Evolutionary conservation across 2,329 filamentous ascomycete species (phyloP).

Genomic region (Fusarium sp.): DNA sequence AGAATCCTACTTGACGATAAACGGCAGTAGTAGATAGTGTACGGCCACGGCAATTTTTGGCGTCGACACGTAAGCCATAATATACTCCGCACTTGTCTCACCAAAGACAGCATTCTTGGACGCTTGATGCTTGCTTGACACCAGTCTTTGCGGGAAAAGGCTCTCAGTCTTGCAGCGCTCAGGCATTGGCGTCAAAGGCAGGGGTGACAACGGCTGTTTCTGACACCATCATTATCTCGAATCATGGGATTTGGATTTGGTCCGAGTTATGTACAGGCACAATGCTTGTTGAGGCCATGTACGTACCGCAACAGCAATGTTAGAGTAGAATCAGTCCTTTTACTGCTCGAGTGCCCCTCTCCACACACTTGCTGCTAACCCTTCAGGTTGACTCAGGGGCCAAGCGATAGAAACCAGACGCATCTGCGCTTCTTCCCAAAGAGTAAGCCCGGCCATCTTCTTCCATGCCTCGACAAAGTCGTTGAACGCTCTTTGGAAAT

Average conservation of each 20-base stretch:
- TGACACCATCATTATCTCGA: too few species aligned
- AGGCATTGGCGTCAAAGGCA: too few species aligned
- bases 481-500: neutral
- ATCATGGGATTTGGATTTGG: too few species aligned
- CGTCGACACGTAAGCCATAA: constrained; percentile 18
- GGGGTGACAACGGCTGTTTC: too few species aligned
- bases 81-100: neutral
- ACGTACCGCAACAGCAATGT: too few species aligned
- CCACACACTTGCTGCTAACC: constrained; percentile 10
- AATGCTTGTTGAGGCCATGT: too few species aligned
- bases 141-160: too few species aligned
- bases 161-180: too few species aligned
- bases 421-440: constrained; percentile 14
- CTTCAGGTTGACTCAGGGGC: neutral
- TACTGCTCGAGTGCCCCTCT: neutral
- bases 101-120: neutral
- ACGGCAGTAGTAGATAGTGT: neutral
- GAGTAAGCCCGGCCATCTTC: neutral
- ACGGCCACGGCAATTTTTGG: neutral
- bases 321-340: too few species aligned
- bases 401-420: constrained; percentile 15
- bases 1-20: too few species aligned
- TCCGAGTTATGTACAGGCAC: neutral
- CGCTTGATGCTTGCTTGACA: neutral
- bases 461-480: constrained; percentile 16